Evolutionary conservation across 2,329 filamentous ascomycete genomes (phyloP).

Genomic region (Penicillium sp.): DNA sequence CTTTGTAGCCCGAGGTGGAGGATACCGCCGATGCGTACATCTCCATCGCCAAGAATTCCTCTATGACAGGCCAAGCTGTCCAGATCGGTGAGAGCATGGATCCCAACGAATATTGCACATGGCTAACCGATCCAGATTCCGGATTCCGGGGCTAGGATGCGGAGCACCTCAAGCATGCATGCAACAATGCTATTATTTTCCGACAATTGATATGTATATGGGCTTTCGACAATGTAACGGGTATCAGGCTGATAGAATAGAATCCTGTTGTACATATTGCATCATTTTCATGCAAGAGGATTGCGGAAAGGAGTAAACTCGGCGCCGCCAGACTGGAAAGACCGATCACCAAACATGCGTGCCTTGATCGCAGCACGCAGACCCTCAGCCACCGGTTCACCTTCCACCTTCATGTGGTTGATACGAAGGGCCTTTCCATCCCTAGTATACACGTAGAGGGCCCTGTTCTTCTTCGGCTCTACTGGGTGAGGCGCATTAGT

Average conservation of each 20-base stretch:
- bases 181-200: background rate
- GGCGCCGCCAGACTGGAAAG: constrained; percentile 26
- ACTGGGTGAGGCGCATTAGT: constrained; percentile 29
- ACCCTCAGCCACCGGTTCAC: constrained; percentile 36
- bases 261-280: constrained; percentile 16
- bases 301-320: constrained; percentile 38
- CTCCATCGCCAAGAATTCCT: constrained; percentile 30
- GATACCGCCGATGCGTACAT: constrained; percentile 31
- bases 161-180: background rate
- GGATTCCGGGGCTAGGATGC: constrained; percentile 28
- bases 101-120: constrained; percentile 6
- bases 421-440: constrained; percentile 41
- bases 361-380: constrained; percentile 43
- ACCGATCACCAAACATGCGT: constrained; percentile 37
- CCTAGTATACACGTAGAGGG: constrained; percentile 40
- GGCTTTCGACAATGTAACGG: background rate
- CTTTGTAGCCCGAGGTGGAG: constrained; percentile 41
- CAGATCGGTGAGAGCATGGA: constrained; percentile 39
- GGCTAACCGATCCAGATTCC: constrained; percentile 28
- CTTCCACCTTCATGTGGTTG: constrained; percentile 44
- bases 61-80: constrained; percentile 37
- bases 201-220: background rate
- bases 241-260: constrained; percentile 24
- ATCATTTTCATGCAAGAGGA: constrained; percentile 29
- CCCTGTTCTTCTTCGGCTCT: constrained; percentile 27